Base-by-base conservation (phyloP, 148 eudicot genomes). In the Silene conica region DNA sequence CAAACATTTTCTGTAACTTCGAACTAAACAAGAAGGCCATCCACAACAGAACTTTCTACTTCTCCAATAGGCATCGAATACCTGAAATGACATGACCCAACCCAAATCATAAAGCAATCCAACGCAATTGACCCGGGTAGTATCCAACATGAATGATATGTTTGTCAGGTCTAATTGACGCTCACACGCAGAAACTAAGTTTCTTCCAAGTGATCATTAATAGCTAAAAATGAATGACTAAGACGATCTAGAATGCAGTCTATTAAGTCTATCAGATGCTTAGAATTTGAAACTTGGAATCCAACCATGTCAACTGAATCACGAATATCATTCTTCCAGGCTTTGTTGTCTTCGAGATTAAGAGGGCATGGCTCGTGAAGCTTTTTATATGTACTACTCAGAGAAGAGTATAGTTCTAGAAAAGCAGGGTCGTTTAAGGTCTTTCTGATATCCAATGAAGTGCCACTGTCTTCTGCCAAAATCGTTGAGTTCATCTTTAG, bases 371-470 rank as follows among this genome's bases (percentile, higher is more conserved):
- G 80, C 41, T 82, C 81, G 77, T 85, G 81, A 54, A 90, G 78
- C 67, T 72, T 82, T 56, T 31, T 58, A 79, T 87, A 86, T 60
- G 89, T 85, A 77, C 56, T 82, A 34, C 73, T 77, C 52, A 90
- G 62, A 63, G 58, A 70, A 25, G 48, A 55, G 74, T 81, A 85
- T 61, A 95, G 62, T 43, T 88, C 83, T 56, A 56, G 59, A 69
- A 92, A 92, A 15, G 85, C 62, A 22, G 88, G 82, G 70, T 95
- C 92, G 43, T 73, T 74, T 22, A 83, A 18, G 70, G 19, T 66
- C 62, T 73, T 80, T 70, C 55, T 77, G 56, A 87, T 79, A 75
- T 78, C 79, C 67, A 79, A 76, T 68, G 82, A 70, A 79, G 66
- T 70, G 55, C 82, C 81, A 48, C 77, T 41, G 46, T 79, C 76